Evolutionary conservation across 305 asterid species (phyloP), one percentile per base, ranked within the genome.

Genomic region (Fraxinus baroniana): DNA sequence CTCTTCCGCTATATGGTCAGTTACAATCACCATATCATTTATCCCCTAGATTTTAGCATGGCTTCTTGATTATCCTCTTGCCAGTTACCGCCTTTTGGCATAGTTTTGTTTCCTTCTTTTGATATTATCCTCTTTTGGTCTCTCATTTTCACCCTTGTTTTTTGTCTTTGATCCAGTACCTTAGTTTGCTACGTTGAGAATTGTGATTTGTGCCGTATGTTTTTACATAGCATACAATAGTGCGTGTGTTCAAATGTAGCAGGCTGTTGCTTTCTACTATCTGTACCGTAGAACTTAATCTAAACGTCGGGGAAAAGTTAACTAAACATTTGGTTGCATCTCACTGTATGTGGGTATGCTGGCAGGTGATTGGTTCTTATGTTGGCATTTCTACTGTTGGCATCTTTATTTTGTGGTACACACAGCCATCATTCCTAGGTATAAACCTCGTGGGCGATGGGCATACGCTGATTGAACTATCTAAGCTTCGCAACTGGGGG

Each of bases 351-450:
- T 74, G n/a, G 78, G 24, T 76, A 30, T 22, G 79, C 68, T 78
- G 80, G 82, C 93, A 93, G 98, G 97, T 95, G 80, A 93, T 95
- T 18, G 99, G 99, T 55, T 89, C 95, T 2, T 94, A 95, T 1
- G 97, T 95, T 24, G 98, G 98, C 52, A 85, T 94, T 28, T 97
- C 98, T 39, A 95, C 99, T 2, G 97, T 95, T 9, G 98, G 99
- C 46, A 88, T 95, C 22, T 95, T 93, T 85, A 82, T 94, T 68
- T 30, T 93, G 78, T 95, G 99, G 99, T 95, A 90, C 89, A 95
- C 99, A 74, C 95, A 71, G 76, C 86, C 97, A 37, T 93, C 98
- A 1, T 93, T 95, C 77, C 84, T 95, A 35, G 97, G 98, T 12
- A 87, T 95, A 74, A 64, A 90, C 86, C 91, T 95, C 60, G 80